Evolutionary conservation across 306 rosid genomes (phyloP), one percentile per base, ranked within the genome.

Genomic region (Chamaecrista fasciculata): DNA sequence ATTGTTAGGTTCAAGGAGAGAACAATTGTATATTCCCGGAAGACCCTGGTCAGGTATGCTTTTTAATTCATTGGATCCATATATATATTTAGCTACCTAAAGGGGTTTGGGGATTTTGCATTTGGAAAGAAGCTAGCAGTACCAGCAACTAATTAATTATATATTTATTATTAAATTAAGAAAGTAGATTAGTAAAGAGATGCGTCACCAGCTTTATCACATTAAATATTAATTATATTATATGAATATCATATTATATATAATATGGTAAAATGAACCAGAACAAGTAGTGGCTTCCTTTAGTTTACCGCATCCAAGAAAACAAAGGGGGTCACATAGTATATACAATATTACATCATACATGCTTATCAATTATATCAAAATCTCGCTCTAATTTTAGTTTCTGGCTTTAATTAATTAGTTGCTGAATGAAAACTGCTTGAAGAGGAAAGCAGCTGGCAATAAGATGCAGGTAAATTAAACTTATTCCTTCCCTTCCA

Each of bases 21-120:
- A 88, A 83, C 77, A 87, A 83, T 86, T 85, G 95, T 82, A 60
- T 89, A 84, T 87, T 91, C 70, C 97, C 99, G 62, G 96, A 91
- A 80, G 89, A 95, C 79, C 95, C 97, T 19, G 99, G 96, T 72
- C 97, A 95, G 96, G 99, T 95, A 87, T 64, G 79, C 81, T 82
- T 74, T 68, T 57, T n/a, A n/a, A n/a, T 0, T 72, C 74, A 65
- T 71, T 76, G 86, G 89, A 84, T 81, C 89, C 61, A 72, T n/a
- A n/a, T n/a, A n/a, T n/a, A n/a, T n/a, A n/a, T n/a, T 72, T 78
- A 25, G 29, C 43, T 42, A 46, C 28, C 11, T 72, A 62, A 71
- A 75, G 74, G 67, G 67, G 24, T 75, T 53, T 74, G 62, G 68
- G 29, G 48, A 66, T 59, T 78, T 77, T 77, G 36, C 29, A 77